Base-by-base conservation (phyloP, 257 asterid species). In the Lithospermum erythrorhizon region DNA sequence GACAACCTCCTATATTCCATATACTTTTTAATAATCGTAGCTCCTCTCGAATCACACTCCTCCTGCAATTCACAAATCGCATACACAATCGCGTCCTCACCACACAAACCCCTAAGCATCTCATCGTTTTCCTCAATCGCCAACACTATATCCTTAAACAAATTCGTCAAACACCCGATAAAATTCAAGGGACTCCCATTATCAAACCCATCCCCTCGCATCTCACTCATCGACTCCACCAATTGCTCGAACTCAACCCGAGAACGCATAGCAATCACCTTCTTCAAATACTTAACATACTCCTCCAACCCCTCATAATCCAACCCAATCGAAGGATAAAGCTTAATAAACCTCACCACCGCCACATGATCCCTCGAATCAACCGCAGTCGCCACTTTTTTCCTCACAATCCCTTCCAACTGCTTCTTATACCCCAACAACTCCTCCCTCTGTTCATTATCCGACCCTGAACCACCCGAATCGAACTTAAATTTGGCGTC, bases 41-140 rank as follows among this genome's bases (percentile, higher is more conserved):
- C 78, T 58, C 95, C 98, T 68, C 90, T 72, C 1, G 87, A 81
- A 72, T 91, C 98, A 65, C 98, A 91, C 77, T 91, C 97, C 76
- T 88, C 95, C 62, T 88, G 98, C 58, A 91, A 84, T 79, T 88
- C 95, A 68, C 94, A 86, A 56, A 86, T 84, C 60, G 97, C 97
- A 47, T 86, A 91, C 45, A 88, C 98, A 66, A 88, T 83, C 19
- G 87, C 96, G 77, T 91, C 95, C 80, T 91, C 98, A 25, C 95
- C 97, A 30, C 95, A 91, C 67, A 91, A 77, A 65, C 66, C 72
- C 75, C 85, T 82, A 64, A 91, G 73, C 65, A 87, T 91, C 53
- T 81, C 95, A 63, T 77, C 74, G 41, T 86, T 91, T 64, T 89
- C 93, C 80, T 91, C 95, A 62, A 91, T 78, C 64, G 98, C 95